A percentile compares a stretch with the other conserved stretches of the same genome.
Conservation (phyloP, 2,329 filamentous ascomycete species). For the Colletotrichum filicis region DNA sequence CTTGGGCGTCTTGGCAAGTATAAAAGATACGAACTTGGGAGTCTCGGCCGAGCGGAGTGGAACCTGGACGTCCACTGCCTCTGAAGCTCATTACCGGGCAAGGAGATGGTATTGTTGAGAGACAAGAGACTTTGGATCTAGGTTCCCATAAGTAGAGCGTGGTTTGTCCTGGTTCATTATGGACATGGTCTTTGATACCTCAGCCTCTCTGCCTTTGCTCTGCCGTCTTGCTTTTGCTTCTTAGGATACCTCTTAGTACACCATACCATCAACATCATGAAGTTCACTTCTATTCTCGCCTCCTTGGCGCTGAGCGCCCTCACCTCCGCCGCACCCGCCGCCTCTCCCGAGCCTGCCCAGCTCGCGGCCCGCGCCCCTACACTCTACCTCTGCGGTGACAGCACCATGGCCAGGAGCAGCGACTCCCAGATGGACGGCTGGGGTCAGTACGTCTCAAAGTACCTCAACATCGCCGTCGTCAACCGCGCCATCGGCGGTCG, state of each 20-base stretch:
- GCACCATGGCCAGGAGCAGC: conserved; percentile 67
- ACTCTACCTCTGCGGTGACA: conserved; percentile 69
- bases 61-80: background rate
- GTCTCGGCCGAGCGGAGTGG: conserved; percentile 29
- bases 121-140: background rate
- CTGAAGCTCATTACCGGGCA: background rate
- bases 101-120: background rate
- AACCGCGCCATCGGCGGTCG: conserved; percentile 76
- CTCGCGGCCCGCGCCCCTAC: conserved; percentile 43
- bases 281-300: conserved; percentile 25
- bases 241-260: background rate
- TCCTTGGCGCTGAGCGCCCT: conserved; percentile 26
- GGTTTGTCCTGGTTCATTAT: no score
- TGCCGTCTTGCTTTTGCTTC: background rate
- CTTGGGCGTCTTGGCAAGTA: conserved; percentile 28
- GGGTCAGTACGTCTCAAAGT: conserved; percentile 69
- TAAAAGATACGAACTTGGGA: conserved; percentile 1
- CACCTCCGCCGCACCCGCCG: conserved; percentile 37
- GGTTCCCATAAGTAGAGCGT: background rate
- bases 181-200: background rate
- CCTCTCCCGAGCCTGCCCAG: conserved; percentile 4
- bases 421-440: conserved; percentile 64
- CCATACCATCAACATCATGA: conserved; percentile 4
- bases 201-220: background rate
- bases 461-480: conserved; percentile 54